Base-by-base conservation (phyloP, 306 rosid genomes). In the Acacia crassicarpa region DNA sequence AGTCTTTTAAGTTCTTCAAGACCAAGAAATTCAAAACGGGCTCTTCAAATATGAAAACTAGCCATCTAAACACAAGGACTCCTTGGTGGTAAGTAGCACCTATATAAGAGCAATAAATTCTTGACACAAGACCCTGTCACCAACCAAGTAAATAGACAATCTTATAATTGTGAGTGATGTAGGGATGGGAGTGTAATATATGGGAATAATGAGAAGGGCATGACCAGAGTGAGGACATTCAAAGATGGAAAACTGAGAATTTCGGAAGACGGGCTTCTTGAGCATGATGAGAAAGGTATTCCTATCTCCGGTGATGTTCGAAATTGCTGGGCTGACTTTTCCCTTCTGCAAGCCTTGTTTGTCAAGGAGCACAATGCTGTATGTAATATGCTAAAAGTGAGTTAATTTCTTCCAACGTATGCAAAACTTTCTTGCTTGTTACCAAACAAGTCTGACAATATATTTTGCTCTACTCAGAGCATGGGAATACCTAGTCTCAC, bases 121-220 rank as follows among this genome's bases (percentile, higher is more conserved):
- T 40, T 68, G 27, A 44, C 73, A 40, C n/a, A 40, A 20, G 49
- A 12, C 33, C 41, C 44, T 19, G n/a, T 77, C 20, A 19, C 62
- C 41, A 54, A 2, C 53, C 17, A 33, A 66, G 17, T 66, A 69
- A 69, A 32, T 69, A 15, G 74, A n/a, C 25, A 27, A 69, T 25
- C 20, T 10, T 20, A 19, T 13, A 45, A 32, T n/a, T n/a, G 32
- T 79, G 74, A 33, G 66, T 72, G 86, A 84, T 69, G 22, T 67
- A 91, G 96, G 97, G 97, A 93, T 86, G 97, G 96, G 43, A 91
- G 97, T n/a, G 97, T 90, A 53, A 45, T 72, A 46, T 74, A 93
- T 86, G 97, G 97, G 74, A 93, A 89, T 67, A 62, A 90, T 61
- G 41, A 81, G 40, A 86, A 80, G 38, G 93, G 91, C 23, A 83